A percentile compares a stretch with the other conserved stretches of the same genome.
Conservation (phyloP, 306 rosid species). For the Prunus armeniaca region DNA sequence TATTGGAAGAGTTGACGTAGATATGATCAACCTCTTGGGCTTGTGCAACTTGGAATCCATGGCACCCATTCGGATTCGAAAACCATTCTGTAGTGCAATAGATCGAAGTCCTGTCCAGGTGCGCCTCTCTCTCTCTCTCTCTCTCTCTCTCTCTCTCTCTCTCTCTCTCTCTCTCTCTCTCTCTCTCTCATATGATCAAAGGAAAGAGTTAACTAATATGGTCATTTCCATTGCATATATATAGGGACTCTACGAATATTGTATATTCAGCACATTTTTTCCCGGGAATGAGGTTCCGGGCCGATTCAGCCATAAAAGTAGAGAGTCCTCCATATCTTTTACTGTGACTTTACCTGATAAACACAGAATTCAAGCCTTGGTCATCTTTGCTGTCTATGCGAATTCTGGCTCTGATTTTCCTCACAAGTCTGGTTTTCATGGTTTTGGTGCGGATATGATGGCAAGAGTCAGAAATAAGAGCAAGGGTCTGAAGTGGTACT, state of each 20-base stretch:
- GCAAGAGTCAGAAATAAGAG: background rate
- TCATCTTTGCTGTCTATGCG: too few species aligned
- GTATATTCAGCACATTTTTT: constrained; percentile 4
- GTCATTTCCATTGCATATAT: background rate
- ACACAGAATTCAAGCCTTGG: too few species aligned
- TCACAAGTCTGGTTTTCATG: too few species aligned
- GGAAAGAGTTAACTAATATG: background rate
- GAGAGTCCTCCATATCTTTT: background rate
- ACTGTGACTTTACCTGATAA: background rate
- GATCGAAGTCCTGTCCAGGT: background rate
- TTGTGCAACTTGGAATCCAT: background rate
- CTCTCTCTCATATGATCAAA: too few species aligned
- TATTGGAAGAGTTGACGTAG: background rate
- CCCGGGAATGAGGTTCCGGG: background rate
- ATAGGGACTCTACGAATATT: background rate
- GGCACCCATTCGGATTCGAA: background rate
- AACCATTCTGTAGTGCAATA: too few species aligned
- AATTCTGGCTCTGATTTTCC: too few species aligned
- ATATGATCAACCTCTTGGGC: background rate
- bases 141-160: background rate
- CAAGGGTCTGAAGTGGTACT: background rate
- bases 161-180: background rate
- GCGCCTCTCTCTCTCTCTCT: too few species aligned
- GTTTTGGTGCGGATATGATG: too few species aligned
- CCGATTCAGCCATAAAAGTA: background rate